Base-by-base conservation (phyloP, 2,329 filamentous ascomycete genomes). In the Microdochium bolleyi region DNA sequence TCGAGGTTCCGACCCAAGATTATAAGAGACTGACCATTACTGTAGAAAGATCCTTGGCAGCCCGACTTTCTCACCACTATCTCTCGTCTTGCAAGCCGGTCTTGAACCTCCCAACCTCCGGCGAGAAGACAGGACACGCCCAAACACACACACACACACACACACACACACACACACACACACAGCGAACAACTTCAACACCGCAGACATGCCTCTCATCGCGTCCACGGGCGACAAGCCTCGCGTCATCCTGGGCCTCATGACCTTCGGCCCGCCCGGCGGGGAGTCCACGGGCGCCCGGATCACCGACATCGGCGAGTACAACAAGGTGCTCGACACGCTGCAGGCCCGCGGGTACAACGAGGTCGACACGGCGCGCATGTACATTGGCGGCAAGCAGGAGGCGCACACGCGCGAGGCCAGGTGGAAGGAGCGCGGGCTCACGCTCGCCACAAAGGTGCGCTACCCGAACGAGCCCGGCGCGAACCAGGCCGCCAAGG, bases 351-450 rank as follows among this genome's bases (percentile, higher is more conserved):
- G 84, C 53, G 89, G 89, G 37, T 92, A 95, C 72, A 84, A 85
- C 64, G 91, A 96, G 64, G 71, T 95, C 37, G 91, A 96, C 66
- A 96, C 91, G 1, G 89, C 91, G 0, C 81, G 89, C 24, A 65
- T 82, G 53, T 96, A 95, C 62, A 73, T 88, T 16, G 83, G 72
- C 49, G 83, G 85, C 49, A 72, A 82, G 59, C 89, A 95, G 65
- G 91, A 96, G 69, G 86, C 80, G 13, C 95, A 85, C 68, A 92
- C 89, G 4, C 76, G 80, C 16, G 77, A 89, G 58, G 84, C 87
- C 2, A 79, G 78, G 50, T 95, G 89, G 88, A 86, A 89, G 65
- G 83, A 90, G 55, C 83, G 88, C 30, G 89, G 89, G 1, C 70
- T 95, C 50, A 86, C 79, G 1, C 67, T 94, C 54, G 91, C 89